phyloP scores from a whole-genome alignment of 2,329 filamentous ascomycete genomes.

The Davidsoniella virescens region DNA sequence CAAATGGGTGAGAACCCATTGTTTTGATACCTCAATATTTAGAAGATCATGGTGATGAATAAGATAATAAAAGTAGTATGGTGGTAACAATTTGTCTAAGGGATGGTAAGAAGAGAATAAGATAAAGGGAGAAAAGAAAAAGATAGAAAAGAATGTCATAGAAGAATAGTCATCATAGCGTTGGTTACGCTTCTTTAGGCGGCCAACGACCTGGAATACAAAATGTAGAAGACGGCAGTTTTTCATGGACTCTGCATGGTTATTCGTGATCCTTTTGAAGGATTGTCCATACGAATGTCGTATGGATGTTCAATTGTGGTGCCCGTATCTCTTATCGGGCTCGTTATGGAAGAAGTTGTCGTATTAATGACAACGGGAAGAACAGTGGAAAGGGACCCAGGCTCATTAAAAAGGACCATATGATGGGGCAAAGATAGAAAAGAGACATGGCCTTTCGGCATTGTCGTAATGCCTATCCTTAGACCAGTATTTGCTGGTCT shows the following conservation, averaged over 20 bases:
- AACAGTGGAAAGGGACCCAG: no score
- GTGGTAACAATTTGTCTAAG: neutral
- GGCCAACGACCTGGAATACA: conserved; percentile 2
- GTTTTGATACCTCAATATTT: neutral
- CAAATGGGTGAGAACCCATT: neutral
- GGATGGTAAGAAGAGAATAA: conserved; percentile 3
- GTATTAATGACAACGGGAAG: no score
- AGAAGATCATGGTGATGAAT: neutral
- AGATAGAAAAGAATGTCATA: conserved; percentile 1
- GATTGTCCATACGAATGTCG: no score
- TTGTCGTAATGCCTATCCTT: neutral
- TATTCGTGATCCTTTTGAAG: no score
- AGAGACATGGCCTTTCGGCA: neutral
- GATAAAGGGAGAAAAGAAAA: neutral
- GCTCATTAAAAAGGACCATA: no score
- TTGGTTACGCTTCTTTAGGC: neutral
- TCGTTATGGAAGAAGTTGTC: no score
- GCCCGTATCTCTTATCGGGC: no score
- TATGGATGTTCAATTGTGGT: no score
- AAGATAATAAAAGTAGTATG: neutral
- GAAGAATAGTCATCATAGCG: conserved; percentile 5
- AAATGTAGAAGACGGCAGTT: no score
- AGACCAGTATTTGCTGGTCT: no score
- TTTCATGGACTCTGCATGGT: no score
- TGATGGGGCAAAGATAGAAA: neutral